Evolutionary conservation across 139 green algal genomes (phyloP).

Genomic region (Coccomyxa sp.): DNA sequence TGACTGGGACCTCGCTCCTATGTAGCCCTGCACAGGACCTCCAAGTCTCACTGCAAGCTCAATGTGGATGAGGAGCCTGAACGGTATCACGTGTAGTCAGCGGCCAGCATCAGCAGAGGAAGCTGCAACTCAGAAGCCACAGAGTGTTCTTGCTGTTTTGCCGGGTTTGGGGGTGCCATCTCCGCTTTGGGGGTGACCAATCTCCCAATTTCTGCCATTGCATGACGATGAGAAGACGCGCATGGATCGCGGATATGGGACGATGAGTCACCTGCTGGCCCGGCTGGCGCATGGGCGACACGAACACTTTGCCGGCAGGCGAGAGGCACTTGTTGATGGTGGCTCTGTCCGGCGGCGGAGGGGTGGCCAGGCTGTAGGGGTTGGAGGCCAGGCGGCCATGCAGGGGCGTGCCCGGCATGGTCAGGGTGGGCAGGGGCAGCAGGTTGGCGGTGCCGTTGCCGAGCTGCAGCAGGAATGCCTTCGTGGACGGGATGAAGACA

Average conservation of each 20-base stretch:
- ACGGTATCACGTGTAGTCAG: neutral
- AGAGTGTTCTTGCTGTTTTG: neutral
- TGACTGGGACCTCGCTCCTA: slow-evolving; percentile 2
- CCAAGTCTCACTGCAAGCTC: neutral
- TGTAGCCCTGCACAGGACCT: neutral
- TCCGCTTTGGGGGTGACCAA: neutral
- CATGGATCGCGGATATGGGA: no score
- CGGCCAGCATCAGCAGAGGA: neutral
- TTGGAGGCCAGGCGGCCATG: no score
- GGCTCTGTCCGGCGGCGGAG: neutral
- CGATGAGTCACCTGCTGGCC: slow-evolving; percentile 17
- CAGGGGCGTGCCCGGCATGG: neutral
- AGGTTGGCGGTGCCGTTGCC: slow-evolving; percentile 1
- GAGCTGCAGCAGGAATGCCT: slow-evolving; percentile 16
- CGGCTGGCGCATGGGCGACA: slow-evolving; percentile 19
- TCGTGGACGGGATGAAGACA: slow-evolving; percentile 62
- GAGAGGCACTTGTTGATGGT: neutral
- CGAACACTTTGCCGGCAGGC: slow-evolving; percentile 14
- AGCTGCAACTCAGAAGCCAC: neutral
- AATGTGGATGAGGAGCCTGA: neutral
- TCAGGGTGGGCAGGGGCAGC: neutral
- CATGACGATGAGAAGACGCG: no score
- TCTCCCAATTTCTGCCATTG: no score
- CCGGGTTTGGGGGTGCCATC: neutral
- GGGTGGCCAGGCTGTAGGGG: slow-evolving; percentile 9